Conservation (phyloP, 208 protist species). For the Crithidia acanthocephali region DNA sequence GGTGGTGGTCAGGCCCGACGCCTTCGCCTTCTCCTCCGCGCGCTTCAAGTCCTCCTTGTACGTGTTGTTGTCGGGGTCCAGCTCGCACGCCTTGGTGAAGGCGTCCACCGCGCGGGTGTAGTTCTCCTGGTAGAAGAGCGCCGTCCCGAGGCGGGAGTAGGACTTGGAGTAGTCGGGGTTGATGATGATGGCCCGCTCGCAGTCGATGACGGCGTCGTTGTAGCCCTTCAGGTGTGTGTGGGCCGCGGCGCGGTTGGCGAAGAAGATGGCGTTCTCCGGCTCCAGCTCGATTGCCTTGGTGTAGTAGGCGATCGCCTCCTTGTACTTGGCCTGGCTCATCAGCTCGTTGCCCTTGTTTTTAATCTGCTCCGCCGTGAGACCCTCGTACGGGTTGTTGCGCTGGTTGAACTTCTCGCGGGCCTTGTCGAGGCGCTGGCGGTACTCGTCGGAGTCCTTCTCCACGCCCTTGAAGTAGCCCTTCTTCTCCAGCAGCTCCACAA, state of each 20-base stretch:
- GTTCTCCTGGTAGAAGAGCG: slow-evolving; percentile 91
- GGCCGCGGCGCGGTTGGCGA: slow-evolving; percentile 92
- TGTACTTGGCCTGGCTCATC: slow-evolving; percentile 92
- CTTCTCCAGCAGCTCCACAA: slow-evolving; percentile 85
- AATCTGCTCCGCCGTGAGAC: slow-evolving; percentile 90
- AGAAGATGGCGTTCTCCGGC: slow-evolving; percentile 88
- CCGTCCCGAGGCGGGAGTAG: slow-evolving; percentile 90
- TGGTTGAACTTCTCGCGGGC: slow-evolving; percentile 89
- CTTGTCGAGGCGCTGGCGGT: slow-evolving; percentile 78
- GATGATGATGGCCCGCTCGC: slow-evolving; percentile 87
- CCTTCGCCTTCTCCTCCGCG: slow-evolving; percentile 80
- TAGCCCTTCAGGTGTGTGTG: slow-evolving; percentile 94
- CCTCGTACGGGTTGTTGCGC: slow-evolving; percentile 92
- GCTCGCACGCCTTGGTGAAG: slow-evolving; percentile 89
- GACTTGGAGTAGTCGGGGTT: slow-evolving; percentile 91
- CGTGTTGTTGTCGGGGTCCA: slow-evolving; percentile 92
- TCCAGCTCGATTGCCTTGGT: slow-evolving; percentile 94
- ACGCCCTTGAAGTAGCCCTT: slow-evolving; percentile 93
- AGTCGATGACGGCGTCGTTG: slow-evolving; percentile 86
- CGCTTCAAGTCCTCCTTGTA: slow-evolving; percentile 93
- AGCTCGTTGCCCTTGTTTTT: slow-evolving; percentile 94
- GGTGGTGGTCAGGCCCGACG: slow-evolving; percentile 28
- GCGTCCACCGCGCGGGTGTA: slow-evolving; percentile 84
- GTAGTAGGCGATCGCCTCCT: slow-evolving; percentile 94
- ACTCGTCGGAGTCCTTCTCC: slow-evolving; percentile 76